These are phyloP conservation scores for Pythium biforme DNA, from an alignment of 352 stramenopile genomes.

Conservation along the genomic window DNA sequence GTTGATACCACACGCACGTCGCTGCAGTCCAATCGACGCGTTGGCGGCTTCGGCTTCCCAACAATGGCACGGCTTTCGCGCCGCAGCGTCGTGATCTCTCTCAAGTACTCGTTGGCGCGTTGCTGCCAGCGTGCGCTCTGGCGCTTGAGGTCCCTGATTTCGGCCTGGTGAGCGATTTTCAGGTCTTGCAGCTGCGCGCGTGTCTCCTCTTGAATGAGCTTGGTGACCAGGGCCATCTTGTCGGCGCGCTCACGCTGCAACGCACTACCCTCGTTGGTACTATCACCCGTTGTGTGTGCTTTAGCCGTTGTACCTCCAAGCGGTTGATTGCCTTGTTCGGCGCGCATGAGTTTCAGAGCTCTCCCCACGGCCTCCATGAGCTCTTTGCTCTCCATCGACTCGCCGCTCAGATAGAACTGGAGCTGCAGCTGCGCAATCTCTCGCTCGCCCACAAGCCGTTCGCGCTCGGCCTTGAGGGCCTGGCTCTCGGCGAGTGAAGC, in stretches of 20 bases:
- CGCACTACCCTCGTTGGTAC: background rate
- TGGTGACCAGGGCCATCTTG: slow-evolving; percentile 27
- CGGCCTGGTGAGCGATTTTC: slow-evolving; percentile 19
- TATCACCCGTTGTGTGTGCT: background rate
- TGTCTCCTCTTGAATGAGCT: slow-evolving; percentile 30
- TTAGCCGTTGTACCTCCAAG: background rate
- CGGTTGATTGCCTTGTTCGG: background rate
- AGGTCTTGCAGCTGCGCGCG: slow-evolving; percentile 28
- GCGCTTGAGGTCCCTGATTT: slow-evolving; percentile 17
- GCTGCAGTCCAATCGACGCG: too few species aligned
- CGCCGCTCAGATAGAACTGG: slow-evolving; percentile 44
- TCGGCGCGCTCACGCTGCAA: slow-evolving; percentile 20
- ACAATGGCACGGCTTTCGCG: too few species aligned
- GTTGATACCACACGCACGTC: too few species aligned
- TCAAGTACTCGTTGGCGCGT: slow-evolving; percentile 26
- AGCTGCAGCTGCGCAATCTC: slow-evolving; percentile 57
- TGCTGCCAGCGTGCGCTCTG: slow-evolving; percentile 25
- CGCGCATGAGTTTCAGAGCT: slow-evolving; percentile 43
- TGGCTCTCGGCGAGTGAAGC: slow-evolving; percentile 19
- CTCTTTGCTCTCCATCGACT: slow-evolving; percentile 33
- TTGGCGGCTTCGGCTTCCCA: too few species aligned
- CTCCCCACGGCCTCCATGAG: slow-evolving; percentile 51
- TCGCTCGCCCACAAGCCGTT: slow-evolving; percentile 41
- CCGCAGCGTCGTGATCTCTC: slow-evolving; percentile 27
- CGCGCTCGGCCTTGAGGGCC: slow-evolving; percentile 23